Base-by-base conservation (phyloP, 345 rosid genomes). In the Durio zibethinus region DNA sequence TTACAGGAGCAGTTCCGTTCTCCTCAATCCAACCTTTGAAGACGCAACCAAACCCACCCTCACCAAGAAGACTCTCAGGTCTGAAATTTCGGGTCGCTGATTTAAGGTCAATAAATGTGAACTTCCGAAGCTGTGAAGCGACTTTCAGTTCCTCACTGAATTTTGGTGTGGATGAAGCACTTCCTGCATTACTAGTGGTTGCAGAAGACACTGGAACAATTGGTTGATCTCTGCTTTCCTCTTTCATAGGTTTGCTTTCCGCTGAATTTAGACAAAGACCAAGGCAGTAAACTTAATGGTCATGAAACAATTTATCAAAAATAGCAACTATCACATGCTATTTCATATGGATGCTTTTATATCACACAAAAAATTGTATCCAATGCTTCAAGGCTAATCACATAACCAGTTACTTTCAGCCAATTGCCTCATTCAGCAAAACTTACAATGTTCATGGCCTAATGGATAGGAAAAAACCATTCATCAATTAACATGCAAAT, bases 21-120 rank as follows among this genome's bases (percentile, higher is more conserved):
- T 94, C 97, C 77, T 88, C 96, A 20, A 94, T 93, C 97, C 96
- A 94, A 68, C 97, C 98, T 83, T 94, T 94, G 72, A 92, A 94
- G 75, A 94, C 98, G 72, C 96, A 94, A 71, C 98, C 97, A 82
- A 94, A 94, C 21, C 98, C 98, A 76, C 97, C 97, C 80, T 90
- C 94, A 27, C 97, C 97, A 1, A 92, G 94, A 81, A 92, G 93
- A 82, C 93, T 89, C 77, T 92, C 94, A 15, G 94, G 97, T 84
- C 94, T 88, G 83, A 92, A 92, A 79, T 90, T 92, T 78, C 97
- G 86, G 4, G 97, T 90, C 0, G 94, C 94, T 76, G 84, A 81
- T 84, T 90, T 92, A 43, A 92, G 94, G 79, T 92, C 91, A 66
- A 86, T 89, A 78, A 92, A 92, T 54, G 85, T 78, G 65, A 92